A percentile compares a stretch with the other conserved stretches of the same genome.
Evolutionary conservation across 1,284 basidiomycete species (phyloP).

Genomic region (Fomitopsis palustris): DNA sequence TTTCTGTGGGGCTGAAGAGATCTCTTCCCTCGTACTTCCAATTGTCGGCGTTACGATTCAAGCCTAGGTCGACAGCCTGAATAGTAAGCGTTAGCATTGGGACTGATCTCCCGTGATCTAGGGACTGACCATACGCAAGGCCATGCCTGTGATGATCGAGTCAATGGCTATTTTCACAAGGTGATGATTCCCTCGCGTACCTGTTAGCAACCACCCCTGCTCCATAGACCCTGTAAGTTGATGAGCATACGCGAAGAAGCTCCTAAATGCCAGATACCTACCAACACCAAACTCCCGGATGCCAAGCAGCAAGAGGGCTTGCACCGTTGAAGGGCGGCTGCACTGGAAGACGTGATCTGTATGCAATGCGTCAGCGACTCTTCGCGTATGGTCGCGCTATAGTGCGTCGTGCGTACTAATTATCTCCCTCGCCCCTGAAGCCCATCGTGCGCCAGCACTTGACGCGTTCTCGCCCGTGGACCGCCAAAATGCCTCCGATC

Average conservation of each 20-base stretch:
- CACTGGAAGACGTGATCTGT: conserved; percentile 65
- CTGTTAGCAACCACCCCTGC: conserved; percentile 79
- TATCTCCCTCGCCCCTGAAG: conserved; percentile 63
- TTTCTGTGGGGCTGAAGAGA: conserved; percentile 73
- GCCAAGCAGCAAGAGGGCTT: conserved; percentile 74
- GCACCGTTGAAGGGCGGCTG: conserved; percentile 67
- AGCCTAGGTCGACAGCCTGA: conserved; percentile 79
- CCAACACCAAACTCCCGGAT: conserved; percentile 82
- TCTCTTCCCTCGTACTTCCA: conserved; percentile 65
- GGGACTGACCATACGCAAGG: conserved; percentile 63
- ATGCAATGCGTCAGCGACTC: neutral
- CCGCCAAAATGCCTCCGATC: conserved; percentile 33
- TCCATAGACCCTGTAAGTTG: conserved; percentile 58
- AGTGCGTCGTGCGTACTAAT: conserved; percentile 44
- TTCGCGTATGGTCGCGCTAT: neutral
- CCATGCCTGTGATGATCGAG: conserved; percentile 51
- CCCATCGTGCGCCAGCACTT: conserved; percentile 68
- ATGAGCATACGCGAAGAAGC: neutral
- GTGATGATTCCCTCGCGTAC: conserved; percentile 34
- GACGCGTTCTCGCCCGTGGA: conserved; percentile 51
- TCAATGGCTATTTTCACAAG: conserved; percentile 14
- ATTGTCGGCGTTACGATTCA: conserved; percentile 76
- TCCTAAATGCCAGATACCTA: no score
- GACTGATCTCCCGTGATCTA: neutral
- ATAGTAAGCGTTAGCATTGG: conserved; percentile 4